A percentile compares a stretch with the other conserved stretches of the same genome.
These are phyloP conservation scores for Populus hybrid DNA, from an alignment of 441 rosid species.

Conservation along the genomic window DNA sequence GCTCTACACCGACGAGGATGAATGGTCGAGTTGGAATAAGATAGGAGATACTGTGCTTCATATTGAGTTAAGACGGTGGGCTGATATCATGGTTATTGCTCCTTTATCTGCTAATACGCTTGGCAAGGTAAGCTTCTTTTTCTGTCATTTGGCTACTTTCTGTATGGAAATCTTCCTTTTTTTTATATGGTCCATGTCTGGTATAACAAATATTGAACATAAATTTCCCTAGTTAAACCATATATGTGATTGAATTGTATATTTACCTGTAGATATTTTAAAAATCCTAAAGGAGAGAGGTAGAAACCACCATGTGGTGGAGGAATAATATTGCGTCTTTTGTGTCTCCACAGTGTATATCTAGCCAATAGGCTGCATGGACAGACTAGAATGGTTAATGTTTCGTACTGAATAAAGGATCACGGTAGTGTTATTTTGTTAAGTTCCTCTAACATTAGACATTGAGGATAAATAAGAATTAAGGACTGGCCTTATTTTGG, in stretches of 20 bases:
- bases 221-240: not conserved
- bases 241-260: not conserved
- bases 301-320: not conserved
- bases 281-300: not conserved
- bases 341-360: not conserved
- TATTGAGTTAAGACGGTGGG: conserved; percentile 81
- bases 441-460: not conserved
- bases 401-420: not conserved
- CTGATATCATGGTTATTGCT: conserved; percentile 83
- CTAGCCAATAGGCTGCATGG: not conserved
- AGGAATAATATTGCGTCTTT: not conserved
- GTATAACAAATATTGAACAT: not conserved
- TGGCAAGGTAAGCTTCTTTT: conserved; percentile 51
- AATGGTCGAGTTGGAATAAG: conserved; percentile 73
- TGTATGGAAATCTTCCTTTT: not conserved
- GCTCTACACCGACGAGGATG: conserved; percentile 72
- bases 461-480: not conserved
- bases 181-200: not conserved
- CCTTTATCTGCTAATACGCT: conserved; percentile 86
- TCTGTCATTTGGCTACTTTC: not conserved
- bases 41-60: conserved; percentile 80
- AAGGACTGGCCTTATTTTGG: not conserved
- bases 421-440: not conserved
- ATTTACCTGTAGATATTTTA: too few species aligned
- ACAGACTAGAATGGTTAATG: not conserved